Evolutionary conservation across 2,329 filamentous ascomycete species (phyloP).

Genomic region (Aphanocladium album): DNA sequence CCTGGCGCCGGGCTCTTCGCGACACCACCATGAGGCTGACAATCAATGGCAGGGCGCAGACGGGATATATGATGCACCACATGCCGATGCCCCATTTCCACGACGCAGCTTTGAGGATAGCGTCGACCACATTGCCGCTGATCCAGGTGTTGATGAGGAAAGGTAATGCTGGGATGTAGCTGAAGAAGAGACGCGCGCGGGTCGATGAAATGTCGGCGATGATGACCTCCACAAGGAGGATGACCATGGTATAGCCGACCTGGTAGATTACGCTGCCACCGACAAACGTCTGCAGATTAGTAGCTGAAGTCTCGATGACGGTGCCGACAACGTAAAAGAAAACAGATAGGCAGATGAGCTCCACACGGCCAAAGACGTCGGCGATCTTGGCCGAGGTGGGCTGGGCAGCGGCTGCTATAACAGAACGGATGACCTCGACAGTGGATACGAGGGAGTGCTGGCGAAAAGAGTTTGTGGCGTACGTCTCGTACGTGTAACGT

Average conservation of each 20-base stretch:
- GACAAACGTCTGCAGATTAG: conserved; percentile 45
- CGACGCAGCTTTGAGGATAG: conserved; percentile 42
- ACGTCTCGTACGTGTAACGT: conserved; percentile 50
- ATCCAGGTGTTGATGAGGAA: conserved; percentile 64
- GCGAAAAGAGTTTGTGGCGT: conserved; percentile 45
- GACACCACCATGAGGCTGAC: conserved; percentile 44
- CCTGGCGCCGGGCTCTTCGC: conserved; percentile 46
- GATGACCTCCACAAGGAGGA: conserved; percentile 61
- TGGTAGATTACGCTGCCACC: conserved; percentile 57
- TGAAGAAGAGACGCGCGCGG: conserved; percentile 58
- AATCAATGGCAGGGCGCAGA: conserved; percentile 52
- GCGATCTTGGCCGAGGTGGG: conserved; percentile 55
- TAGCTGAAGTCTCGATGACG: conserved; percentile 49
- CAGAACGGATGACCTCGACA: conserved; percentile 51
- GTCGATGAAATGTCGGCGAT: conserved; percentile 60
- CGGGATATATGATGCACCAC: conserved; percentile 58
- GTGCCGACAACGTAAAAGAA: conserved; percentile 56
- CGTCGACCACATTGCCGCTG: conserved; percentile 48
- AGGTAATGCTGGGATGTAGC: conserved; percentile 54
- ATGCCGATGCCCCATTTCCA: conserved; percentile 63
- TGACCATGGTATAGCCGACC: conserved; percentile 57
- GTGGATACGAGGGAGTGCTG: conserved; percentile 53
- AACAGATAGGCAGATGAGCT: conserved; percentile 50
- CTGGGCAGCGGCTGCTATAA: conserved; percentile 55
- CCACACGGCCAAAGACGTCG: conserved; percentile 57